Base-by-base conservation (phyloP, 305 asterid genomes). In the Andrographis paniculata region DNA sequence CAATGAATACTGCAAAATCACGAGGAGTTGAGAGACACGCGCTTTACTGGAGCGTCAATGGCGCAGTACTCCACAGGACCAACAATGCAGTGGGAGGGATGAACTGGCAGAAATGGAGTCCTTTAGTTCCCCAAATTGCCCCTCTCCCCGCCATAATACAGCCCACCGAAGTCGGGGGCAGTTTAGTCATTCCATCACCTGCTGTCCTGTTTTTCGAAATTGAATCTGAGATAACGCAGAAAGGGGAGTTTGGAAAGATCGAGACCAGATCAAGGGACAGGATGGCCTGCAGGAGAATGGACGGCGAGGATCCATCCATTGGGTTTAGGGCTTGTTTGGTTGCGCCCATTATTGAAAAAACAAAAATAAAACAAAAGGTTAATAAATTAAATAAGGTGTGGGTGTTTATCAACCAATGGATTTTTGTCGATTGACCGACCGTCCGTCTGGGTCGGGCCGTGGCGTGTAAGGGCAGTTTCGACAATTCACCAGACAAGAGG, bases 211-310 rank as follows among this genome's bases (percentile, higher is more conserved):
- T 52, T 65, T 60, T 69, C 66, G 64, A 65, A 70, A 58, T 63
- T 70, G 70, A 65, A 59, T 62, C 77, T 61, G 64, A 64, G 70
- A 69, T 59, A 52, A 65, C 49, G 66, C 50, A 21, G 50, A 69
- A 43, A 20, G 37, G 37, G 37, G n/a, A n/a, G 8, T 31, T 63
- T 63, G 64, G 59, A 68, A 50, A 64, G 57, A 60, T 59, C 53
- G 68, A 52, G 67, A 47, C 50, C 22, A 0, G 2, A 40, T 51
- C 47, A 36, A 66, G 64, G 64, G 60, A 0, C 6, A 14, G 14
- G 72, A 60, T 60, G 22, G 5, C 18, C 41, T 6, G 0, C 2
- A 2, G 24, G 22, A 16, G 6, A 23, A 58, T 44, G 30, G 30
- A 46, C 52, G 64, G 57, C 9, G 7, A 19, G 16, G 55, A 48